These are phyloP conservation scores for Candida loeiensis DNA, from an alignment of 805 yeast genomes.

Conservation along the genomic window DNA sequence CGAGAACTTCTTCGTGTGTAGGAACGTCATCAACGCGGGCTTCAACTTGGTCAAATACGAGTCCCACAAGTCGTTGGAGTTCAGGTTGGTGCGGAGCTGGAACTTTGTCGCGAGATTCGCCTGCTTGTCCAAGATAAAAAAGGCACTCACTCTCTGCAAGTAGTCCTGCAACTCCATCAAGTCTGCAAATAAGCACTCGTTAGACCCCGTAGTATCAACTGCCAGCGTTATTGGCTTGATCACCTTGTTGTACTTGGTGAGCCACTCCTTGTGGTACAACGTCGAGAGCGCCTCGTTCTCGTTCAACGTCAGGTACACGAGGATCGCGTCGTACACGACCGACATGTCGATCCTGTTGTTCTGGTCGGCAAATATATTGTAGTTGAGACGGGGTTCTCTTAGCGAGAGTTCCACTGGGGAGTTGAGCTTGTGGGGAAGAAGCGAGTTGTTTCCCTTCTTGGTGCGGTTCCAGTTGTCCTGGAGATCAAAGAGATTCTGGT, in stretches of 20 bases:
- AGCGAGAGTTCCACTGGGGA: conserved; percentile 82
- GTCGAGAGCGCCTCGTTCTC: conserved; percentile 57
- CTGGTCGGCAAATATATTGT: conserved; percentile 47
- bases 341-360: conserved; percentile 50
- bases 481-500: conserved; percentile 51
- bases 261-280: conserved; percentile 68
- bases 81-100: conserved; percentile 58
- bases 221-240: conserved; percentile 56
- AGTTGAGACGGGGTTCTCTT: conserved; percentile 52
- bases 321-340: conserved; percentile 77
- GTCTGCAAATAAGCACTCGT: conserved; percentile 20
- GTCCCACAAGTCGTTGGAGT: conserved; percentile 73
- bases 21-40: conserved; percentile 52
- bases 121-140: conserved; percentile 70
- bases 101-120: conserved; percentile 61
- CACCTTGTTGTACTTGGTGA: conserved; percentile 64
- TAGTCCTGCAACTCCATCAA: conserved; percentile 47
- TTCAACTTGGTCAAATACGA: conserved; percentile 55
- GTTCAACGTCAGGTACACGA: conserved; percentile 74
- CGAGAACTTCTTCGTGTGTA: conserved; percentile 37
- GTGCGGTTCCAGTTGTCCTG: conserved; percentile 56
- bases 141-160: conserved; percentile 65
- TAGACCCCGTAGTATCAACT: conserved; percentile 19
- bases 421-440: conserved; percentile 64
- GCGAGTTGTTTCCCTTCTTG: conserved; percentile 39